phyloP scores from a whole-genome alignment of 495 filamentous ascomycete genomes.

The Glutinoglossum americanum region DNA sequence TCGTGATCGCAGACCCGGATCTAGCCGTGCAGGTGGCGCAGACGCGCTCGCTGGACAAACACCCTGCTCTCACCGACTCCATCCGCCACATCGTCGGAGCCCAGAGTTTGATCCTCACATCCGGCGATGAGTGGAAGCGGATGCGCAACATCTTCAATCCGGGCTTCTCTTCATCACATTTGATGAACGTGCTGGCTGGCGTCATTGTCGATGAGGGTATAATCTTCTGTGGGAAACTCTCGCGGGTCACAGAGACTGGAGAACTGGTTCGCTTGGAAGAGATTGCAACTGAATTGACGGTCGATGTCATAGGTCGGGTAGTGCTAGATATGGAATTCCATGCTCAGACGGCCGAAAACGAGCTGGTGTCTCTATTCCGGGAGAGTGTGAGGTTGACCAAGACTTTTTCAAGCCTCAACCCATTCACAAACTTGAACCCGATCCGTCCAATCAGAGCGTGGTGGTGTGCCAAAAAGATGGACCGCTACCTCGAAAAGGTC shows the following conservation, averaged over 20 bases:
- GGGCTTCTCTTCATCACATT: conserved; percentile 14
- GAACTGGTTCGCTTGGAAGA: conserved; percentile 18
- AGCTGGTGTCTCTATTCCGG: conserved; percentile 16
- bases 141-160: conserved; percentile 19
- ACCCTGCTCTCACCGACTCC: conserved; percentile 4
- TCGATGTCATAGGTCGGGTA: conserved; percentile 19
- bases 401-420: conserved; percentile 6
- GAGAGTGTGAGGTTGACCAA: conserved; percentile 13
- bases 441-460: conserved; percentile 11
- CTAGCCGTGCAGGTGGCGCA: conserved; percentile 20
- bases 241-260: conserved; percentile 7
- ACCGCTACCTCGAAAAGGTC: conserved; percentile 14
- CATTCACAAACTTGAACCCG: conserved; percentile 10
- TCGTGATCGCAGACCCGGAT: conserved; percentile 22
- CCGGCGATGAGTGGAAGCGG: conserved; percentile 16
- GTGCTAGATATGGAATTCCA: conserved; percentile 15
- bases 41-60: conserved; percentile 10
- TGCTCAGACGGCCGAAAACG: conserved; percentile 15
- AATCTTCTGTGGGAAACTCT: conserved; percentile 14
- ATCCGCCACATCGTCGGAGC: conserved; percentile 12
- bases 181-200: conserved; percentile 15
- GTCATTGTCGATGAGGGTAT: conserved; percentile 15
- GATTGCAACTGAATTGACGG: conserved; percentile 13
- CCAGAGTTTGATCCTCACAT: conserved; percentile 13
- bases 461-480: conserved; percentile 16